These are phyloP conservation scores for Pyracantha coccinea DNA, from an alignment of 331 rosid species.

Conservation along the genomic window DNA sequence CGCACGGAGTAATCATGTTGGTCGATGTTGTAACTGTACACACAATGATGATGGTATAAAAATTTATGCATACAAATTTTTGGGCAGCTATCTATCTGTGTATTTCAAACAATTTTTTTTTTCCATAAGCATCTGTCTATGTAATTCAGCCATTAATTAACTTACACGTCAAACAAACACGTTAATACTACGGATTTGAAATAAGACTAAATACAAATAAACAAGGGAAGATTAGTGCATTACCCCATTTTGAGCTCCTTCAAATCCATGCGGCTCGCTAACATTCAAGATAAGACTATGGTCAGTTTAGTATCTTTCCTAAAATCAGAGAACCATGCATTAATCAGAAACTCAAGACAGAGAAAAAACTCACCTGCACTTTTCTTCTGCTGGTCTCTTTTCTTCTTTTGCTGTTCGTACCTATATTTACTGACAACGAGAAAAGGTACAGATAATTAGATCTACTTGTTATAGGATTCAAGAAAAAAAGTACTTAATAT, in stretches of 20 bases:
- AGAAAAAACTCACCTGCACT: slow-evolving; percentile 70
- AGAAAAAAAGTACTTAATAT: not conserved
- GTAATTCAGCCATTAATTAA: not conserved
- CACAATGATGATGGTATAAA: slow-evolving; percentile 3
- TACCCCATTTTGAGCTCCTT: slow-evolving; percentile 99
- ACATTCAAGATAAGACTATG: slow-evolving; percentile 37
- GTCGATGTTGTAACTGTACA: slow-evolving; percentile 84
- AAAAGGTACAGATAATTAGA: slow-evolving; percentile 16
- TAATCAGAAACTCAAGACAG: slow-evolving; percentile 8
- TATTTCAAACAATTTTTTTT: no score
- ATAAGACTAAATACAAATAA: not conserved
- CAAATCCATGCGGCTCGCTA: slow-evolving; percentile 92
- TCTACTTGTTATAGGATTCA: not conserved
- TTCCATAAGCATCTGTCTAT: not conserved
- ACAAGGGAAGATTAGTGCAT: not conserved
- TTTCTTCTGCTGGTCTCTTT: slow-evolving; percentile 89
- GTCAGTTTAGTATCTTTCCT: slow-evolving; percentile 49
- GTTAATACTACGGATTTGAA: not conserved
- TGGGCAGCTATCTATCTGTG: not conserved
- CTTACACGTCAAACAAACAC: not conserved
- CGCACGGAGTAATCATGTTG: slow-evolving; percentile 97
- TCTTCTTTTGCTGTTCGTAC: slow-evolving; percentile 90
- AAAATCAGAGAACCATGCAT: slow-evolving; percentile 17
- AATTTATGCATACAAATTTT: not conserved
- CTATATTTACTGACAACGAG: slow-evolving; percentile 70